phyloP scores from a whole-genome alignment of 148 eudicot species.

The Cornus suecica region DNA sequence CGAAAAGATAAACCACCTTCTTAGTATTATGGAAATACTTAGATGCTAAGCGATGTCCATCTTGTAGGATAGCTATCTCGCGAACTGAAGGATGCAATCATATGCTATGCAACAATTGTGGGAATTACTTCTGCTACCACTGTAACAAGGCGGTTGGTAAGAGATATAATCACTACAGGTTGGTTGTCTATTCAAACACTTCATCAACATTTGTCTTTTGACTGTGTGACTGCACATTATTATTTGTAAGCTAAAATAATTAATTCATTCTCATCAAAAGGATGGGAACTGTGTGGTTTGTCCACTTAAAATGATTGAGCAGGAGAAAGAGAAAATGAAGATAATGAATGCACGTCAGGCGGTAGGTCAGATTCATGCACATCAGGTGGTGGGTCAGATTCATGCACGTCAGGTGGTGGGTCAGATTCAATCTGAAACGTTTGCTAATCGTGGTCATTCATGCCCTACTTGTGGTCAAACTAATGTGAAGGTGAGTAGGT shows the following conservation, averaged over 20 bases:
- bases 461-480: constrained; percentile 76
- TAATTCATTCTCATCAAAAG: constrained; percentile 32
- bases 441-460: constrained; percentile 37
- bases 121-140: constrained; percentile 72
- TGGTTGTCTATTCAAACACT: constrained; percentile 12
- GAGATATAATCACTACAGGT: constrained; percentile 96
- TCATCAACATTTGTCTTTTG: background rate
- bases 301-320: constrained; percentile 47
- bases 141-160: constrained; percentile 69
- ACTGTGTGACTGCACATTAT: background rate
- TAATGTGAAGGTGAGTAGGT: constrained; percentile 62
- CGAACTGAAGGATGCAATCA: constrained; percentile 91
- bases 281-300: constrained; percentile 64
- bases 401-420: too few relatives aligned
- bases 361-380: too few relatives aligned
- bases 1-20: constrained; percentile 78
- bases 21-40: constrained; percentile 62
- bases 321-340: constrained; percentile 61
- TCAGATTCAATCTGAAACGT: too few relatives aligned
- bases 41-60: constrained; percentile 86
- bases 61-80: constrained; percentile 92
- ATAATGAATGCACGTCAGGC: too few relatives aligned
- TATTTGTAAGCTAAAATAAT: background rate
- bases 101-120: constrained; percentile 79
- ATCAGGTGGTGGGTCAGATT: too few relatives aligned